These are phyloP conservation scores for Pseudogymnoascus sp. DNA, from an alignment of 2,329 filamentous ascomycete genomes.

Conservation along the genomic window DNA sequence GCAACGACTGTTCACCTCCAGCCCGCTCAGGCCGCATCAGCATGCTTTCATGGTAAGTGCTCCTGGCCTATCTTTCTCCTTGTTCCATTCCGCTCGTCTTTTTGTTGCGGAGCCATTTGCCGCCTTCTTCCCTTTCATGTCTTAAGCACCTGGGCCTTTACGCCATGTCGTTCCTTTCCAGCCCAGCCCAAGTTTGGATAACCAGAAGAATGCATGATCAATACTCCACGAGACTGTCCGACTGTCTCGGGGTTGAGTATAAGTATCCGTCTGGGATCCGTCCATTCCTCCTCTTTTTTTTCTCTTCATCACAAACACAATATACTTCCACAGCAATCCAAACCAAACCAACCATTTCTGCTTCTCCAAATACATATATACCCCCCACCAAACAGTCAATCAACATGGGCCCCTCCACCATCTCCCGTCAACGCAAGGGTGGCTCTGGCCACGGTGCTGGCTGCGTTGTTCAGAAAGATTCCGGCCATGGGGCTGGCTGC, in stretches of 20 bases:
- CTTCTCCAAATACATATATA: neutral
- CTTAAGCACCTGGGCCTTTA: neutral
- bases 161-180: neutral
- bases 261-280: neutral
- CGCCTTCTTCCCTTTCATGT: neutral
- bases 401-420: neutral
- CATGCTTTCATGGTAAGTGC: neutral
- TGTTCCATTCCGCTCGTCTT: neutral
- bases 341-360: neutral
- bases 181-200: neutral
- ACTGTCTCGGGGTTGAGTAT: neutral
- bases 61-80: neutral
- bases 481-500: neutral
- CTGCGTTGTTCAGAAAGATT: neutral
- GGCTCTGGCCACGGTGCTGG: neutral
- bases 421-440: neutral
- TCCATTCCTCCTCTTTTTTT: neutral
- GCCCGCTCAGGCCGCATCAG: neutral
- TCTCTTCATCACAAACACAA: neutral
- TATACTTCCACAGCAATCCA: neutral
- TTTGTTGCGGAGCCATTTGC: neutral
- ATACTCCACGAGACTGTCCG: neutral
- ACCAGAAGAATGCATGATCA: neutral
- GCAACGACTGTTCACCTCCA: neutral
- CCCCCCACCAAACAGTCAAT: neutral